These are phyloP conservation scores for Solioccasus polychromus DNA, from an alignment of 768 basidiomycete genomes.

Conservation along the genomic window DNA sequence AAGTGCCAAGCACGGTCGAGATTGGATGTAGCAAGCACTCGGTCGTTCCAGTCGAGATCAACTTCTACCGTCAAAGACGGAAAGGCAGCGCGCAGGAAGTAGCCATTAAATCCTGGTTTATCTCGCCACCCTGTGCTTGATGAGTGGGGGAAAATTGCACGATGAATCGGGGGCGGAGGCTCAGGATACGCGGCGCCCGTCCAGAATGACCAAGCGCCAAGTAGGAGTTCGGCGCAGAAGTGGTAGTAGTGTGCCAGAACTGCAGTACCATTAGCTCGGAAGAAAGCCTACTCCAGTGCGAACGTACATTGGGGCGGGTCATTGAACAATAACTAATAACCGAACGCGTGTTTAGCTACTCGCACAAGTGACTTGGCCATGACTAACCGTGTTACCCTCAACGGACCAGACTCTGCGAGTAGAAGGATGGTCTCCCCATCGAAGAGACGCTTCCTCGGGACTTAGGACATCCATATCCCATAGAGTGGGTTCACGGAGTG, in stretches of 20 bases:
- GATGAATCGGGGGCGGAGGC: slow-evolving; percentile 55
- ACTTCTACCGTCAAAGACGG: slow-evolving; percentile 69
- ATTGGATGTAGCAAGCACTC: slow-evolving; percentile 35
- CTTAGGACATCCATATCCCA: slow-evolving; percentile 61
- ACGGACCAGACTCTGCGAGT: slow-evolving; percentile 61
- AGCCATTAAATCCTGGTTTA: slow-evolving; percentile 69
- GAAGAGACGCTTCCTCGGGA: slow-evolving; percentile 52
- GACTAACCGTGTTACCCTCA: slow-evolving; percentile 69
- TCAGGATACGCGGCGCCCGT: slow-evolving; percentile 42
- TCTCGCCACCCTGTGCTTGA: slow-evolving; percentile 70
- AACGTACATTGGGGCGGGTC: slow-evolving; percentile 60
- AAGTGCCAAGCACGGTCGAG: slow-evolving; percentile 63
- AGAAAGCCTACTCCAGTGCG: neutral
- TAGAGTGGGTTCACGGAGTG: slow-evolving; percentile 61
- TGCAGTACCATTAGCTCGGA: slow-evolving; percentile 9
- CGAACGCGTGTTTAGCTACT: slow-evolving; percentile 5
- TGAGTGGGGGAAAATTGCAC: slow-evolving; percentile 69
- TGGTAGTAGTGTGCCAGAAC: slow-evolving; percentile 87
- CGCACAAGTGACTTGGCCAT: neutral
- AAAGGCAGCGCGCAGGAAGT: slow-evolving; percentile 71
- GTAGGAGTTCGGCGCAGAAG: slow-evolving; percentile 76
- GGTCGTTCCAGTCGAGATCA: slow-evolving; percentile 69
- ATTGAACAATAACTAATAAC: slow-evolving; percentile 52
- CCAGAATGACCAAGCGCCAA: slow-evolving; percentile 78
- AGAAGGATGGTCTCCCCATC: slow-evolving; percentile 53